phyloP scores from a whole-genome alignment of 2,329 filamentous ascomycete species.

The Phaeoacremonium minimum region DNA sequence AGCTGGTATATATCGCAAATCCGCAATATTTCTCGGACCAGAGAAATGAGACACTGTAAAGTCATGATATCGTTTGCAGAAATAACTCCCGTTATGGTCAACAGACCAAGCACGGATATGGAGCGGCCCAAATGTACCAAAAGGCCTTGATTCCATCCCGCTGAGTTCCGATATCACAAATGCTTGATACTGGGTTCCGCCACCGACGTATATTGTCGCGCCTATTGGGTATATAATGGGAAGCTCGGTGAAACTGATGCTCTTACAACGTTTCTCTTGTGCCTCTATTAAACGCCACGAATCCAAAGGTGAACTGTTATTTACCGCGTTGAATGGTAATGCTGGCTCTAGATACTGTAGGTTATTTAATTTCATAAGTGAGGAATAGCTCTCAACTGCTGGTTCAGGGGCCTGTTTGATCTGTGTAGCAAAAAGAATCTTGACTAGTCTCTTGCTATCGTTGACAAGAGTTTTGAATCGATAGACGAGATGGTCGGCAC shows the following conservation, averaged over 20 bases:
- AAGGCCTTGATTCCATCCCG: too few species aligned
- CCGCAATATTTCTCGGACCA: neutral
- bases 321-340: neutral
- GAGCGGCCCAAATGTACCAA: neutral
- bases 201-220: neutral
- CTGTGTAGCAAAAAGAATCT: too few species aligned
- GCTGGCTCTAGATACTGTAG: too few species aligned
- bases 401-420: too few species aligned
- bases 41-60: neutral
- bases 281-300: neutral
- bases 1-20: neutral
- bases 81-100: neutral
- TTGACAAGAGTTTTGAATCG: too few species aligned
- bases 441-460: too few species aligned
- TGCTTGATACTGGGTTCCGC: neutral
- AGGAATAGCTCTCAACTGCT: too few species aligned
- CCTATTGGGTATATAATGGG: neutral
- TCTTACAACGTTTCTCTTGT: neutral
- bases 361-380: too few species aligned
- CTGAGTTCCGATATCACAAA: neutral
- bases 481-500: too few species aligned
- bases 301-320: neutral
- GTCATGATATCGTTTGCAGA: slow-evolving; percentile 1
- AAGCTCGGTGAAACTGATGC: neutral
- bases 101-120: neutral